Evolutionary conservation across 2,329 filamentous ascomycete genomes (phyloP).

Genomic region (Ceratocystis huliohia): DNA sequence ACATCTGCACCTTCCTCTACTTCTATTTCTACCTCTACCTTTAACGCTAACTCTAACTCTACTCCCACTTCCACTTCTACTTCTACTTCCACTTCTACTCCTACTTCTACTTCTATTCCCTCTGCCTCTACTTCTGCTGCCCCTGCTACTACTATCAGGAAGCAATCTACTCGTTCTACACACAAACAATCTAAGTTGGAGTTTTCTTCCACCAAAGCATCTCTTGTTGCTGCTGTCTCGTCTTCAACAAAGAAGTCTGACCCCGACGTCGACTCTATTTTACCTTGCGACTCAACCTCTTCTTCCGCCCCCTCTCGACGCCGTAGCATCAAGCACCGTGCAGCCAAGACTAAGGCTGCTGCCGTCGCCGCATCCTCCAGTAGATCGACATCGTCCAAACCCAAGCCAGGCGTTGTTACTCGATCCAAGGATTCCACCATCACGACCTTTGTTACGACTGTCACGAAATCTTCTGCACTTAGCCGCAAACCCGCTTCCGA

Average conservation of each 20-base stretch:
- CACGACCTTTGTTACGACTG: constrained; percentile 18
- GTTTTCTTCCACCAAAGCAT: constrained; percentile 17
- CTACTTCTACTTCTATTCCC: background rate
- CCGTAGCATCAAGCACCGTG: constrained; percentile 17
- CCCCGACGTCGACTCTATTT: background rate
- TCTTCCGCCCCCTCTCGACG: constrained; percentile 11
- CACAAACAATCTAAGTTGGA: constrained; percentile 17
- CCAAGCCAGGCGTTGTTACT: background rate
- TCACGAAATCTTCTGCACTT: constrained; percentile 15
- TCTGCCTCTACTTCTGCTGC: background rate
- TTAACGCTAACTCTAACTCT: background rate
- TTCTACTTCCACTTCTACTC: background rate
- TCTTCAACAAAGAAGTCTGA: background rate
- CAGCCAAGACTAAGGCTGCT: constrained; percentile 17
- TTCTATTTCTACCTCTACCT: background rate
- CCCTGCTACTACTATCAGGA: background rate
- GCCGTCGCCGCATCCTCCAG: constrained; percentile 15
- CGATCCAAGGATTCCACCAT: constrained; percentile 10
- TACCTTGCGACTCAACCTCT: background rate
- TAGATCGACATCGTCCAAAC: background rate
- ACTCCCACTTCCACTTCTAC: too few species aligned
- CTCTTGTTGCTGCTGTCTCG: background rate
- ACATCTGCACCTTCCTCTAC: background rate
- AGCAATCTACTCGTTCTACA: background rate
- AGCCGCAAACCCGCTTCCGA: constrained; percentile 5